Evolutionary conservation across 1,139 yeast species (phyloP), one percentile per base, ranked within the genome.

Genomic region (Pichia sp.): DNA sequence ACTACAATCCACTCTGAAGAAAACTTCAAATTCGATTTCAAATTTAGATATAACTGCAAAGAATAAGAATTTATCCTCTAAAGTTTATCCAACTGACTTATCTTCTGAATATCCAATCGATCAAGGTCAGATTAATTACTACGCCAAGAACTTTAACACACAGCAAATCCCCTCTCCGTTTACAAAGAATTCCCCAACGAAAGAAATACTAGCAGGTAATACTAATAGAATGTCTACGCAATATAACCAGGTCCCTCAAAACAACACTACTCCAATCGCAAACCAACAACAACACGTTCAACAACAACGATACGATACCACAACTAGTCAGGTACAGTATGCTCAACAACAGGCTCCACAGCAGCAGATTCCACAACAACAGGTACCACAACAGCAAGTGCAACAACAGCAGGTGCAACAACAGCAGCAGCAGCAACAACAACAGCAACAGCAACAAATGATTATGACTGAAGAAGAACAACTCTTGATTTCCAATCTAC

Each of bases 391-490:
- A 20, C 40, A 32, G 12, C 52, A 62, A 24, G 9, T 10, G 9
- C 27, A 24, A 24, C 45, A 34, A 24, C 45, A 36, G 19, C 45
- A 37, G 14, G 42, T 27, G 9, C 27, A 14, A 65, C 58, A 53
- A 63, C 40, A 48, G 48, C 47, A 55, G 56, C 94, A 32, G 10
- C 94, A 38, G 83, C 46, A 31, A 19, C 43, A 33, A 12, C 61
- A 52, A 27, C 65, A 60, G 36, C 58, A 50, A 42, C 65, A 50
- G 15, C 60, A 46, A 31, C 62, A 57, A 38, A 63, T 77, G 37
- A 68, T 72, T 19, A 72, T 79, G 69, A 67, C 81, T 2, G 84
- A 77, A 50, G 87, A 83, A 59, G 89, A 84, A 61, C 90, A 83
- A 55, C 81, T 80, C 47, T 68, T 84, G 46, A 87, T 88, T 4